Percentiles rank a stretch among this genome's conserved stretches.
phyloP scores from a whole-genome alignment of 768 basidiomycete genomes.

The Astraeus odoratus region DNA sequence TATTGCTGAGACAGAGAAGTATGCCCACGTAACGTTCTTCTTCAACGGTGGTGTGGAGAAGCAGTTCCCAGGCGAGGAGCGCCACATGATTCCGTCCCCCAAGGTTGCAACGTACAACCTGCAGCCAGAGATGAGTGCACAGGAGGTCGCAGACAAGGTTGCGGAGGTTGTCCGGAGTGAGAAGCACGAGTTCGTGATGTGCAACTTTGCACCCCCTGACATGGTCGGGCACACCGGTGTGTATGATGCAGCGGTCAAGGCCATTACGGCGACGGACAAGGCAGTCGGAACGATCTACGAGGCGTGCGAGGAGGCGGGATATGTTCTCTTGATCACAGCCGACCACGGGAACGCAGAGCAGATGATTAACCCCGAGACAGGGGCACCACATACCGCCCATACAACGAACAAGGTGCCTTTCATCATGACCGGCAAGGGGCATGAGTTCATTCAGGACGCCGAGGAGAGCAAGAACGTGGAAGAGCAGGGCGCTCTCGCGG shows the following conservation, averaged over 20 bases:
- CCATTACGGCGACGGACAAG: conserved; percentile 81
- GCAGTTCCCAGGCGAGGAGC: conserved; percentile 76
- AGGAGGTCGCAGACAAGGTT: conserved; percentile 87
- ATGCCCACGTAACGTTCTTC: conserved; percentile 97
- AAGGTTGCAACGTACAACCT: conserved; percentile 94
- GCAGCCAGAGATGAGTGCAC: conserved; percentile 84
- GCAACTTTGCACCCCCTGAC: conserved; percentile 95
- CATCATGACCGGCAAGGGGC: conserved; percentile 68
- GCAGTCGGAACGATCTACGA: conserved; percentile 85
- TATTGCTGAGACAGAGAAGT: conserved; percentile 97
- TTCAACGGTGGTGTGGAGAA: conserved; percentile 97
- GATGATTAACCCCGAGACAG: conserved; percentile 80
- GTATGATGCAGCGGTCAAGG: conserved; percentile 86
- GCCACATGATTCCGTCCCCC: conserved; percentile 85
- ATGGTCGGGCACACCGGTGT: conserved; percentile 96
- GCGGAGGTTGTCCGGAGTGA: conserved; percentile 68
- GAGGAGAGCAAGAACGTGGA: conserved; percentile 40
- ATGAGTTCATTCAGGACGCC: conserved; percentile 46
- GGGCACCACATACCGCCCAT: conserved; percentile 87
- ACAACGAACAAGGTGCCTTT: conserved; percentile 86
- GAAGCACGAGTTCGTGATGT: conserved; percentile 89
- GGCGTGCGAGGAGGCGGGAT: conserved; percentile 80
- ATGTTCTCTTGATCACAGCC: conserved; percentile 81
- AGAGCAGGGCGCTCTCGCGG: conserved; percentile 74
- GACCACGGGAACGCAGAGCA: conserved; percentile 97